Evolutionary conservation across 495 filamentous ascomycete genomes (phyloP).

Genomic region (Zalerion maritima): DNA sequence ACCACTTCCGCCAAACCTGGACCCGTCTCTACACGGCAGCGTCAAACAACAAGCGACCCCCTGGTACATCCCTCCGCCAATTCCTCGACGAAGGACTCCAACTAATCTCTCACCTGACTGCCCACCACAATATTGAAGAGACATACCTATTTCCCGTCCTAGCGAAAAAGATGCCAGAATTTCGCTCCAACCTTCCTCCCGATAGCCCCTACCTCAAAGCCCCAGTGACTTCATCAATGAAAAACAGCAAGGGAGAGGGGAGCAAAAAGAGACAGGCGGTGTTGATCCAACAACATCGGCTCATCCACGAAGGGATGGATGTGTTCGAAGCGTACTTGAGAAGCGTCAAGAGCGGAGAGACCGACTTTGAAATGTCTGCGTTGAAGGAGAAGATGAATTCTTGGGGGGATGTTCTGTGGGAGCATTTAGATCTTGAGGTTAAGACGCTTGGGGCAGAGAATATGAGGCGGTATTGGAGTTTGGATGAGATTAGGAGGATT

Average conservation of each 20-base stretch:
- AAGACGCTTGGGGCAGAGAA: constrained; percentile 59
- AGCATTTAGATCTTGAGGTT: constrained; percentile 64
- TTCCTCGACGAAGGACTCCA: constrained; percentile 49
- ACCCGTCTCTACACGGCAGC: constrained; percentile 49
- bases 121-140: constrained; percentile 81
- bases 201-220: too few relatives aligned
- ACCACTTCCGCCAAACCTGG: constrained; percentile 63
- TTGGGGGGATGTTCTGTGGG: constrained; percentile 53
- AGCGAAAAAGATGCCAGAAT: constrained; percentile 69
- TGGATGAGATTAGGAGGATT: constrained; percentile 59
- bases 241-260: too few relatives aligned
- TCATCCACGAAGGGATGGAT: constrained; percentile 73
- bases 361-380: constrained; percentile 51
- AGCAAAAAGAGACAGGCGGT: constrained; percentile 35
- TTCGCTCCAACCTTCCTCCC: constrained; percentile 32
- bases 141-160: constrained; percentile 66
- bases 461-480: constrained; percentile 73
- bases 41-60: constrained; percentile 34
- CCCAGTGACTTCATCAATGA: too few relatives aligned
- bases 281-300: constrained; percentile 60
- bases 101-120: constrained; percentile 52
- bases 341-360: constrained; percentile 46
- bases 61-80: constrained; percentile 42
- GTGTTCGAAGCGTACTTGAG: constrained; percentile 53
- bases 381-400: constrained; percentile 53